Evolutionary conservation across 139 green algal genomes (phyloP).

Genomic region (Coccomyxa sp.): DNA sequence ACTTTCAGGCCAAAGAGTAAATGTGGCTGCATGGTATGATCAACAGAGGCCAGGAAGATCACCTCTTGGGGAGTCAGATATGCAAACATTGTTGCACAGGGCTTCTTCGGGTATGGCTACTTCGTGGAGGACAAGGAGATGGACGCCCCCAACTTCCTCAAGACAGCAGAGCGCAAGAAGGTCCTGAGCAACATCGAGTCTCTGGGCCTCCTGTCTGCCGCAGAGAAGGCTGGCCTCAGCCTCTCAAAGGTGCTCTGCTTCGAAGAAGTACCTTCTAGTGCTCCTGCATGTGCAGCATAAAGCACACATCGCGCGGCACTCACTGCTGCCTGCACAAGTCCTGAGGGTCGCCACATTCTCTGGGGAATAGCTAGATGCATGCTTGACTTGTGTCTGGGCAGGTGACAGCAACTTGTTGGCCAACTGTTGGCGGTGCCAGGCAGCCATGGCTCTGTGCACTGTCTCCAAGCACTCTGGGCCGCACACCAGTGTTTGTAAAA

Average conservation of each 20-base stretch:
- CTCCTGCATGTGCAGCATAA: not conserved
- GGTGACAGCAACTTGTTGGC: too few species aligned
- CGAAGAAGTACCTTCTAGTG: too few species aligned
- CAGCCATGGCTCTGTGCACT: too few species aligned
- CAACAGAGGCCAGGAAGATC: too few species aligned
- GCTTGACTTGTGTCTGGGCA: too few species aligned
- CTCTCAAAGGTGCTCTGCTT: conserved; percentile 30
- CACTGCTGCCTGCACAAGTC: not conserved
- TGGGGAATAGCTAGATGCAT: too few species aligned
- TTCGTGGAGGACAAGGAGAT: conserved; percentile 40
- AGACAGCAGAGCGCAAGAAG: conserved; percentile 77
- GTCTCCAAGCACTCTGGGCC: too few species aligned
- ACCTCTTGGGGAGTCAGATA: too few species aligned
- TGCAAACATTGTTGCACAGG: conserved; percentile 7
- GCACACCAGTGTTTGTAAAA: too few species aligned
- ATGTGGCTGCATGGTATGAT: too few species aligned
- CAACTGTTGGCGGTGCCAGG: too few species aligned
- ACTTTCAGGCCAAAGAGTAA: too few species aligned
- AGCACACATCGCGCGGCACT: not conserved
- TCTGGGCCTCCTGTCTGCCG: conserved; percentile 48
- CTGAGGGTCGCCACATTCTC: not conserved
- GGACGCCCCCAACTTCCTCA: conserved; percentile 17
- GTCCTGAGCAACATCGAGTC: conserved; percentile 79
- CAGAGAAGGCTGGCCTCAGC: conserved; percentile 51
- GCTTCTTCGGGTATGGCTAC: conserved; percentile 33